Percentiles rank a stretch among this genome's conserved stretches.
Conservation (phyloP, 2,329 filamentous ascomycete genomes). For the Leptographium radiaticola region DNA sequence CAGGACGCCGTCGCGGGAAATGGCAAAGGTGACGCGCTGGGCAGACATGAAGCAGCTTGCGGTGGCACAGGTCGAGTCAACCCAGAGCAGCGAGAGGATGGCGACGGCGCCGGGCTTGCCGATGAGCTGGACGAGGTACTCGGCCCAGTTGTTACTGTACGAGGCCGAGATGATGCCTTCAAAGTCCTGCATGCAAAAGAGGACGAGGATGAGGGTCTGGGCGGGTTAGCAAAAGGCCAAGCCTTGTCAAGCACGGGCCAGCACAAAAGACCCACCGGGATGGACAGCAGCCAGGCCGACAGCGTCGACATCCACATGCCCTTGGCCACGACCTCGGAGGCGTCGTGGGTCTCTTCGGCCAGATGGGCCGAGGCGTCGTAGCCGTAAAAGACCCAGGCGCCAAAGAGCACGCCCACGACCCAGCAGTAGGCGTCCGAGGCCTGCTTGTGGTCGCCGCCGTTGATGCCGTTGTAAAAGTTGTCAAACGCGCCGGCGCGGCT, state of each 20-base stretch:
- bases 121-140: slow-evolving; percentile 23
- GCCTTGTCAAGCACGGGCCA: not conserved
- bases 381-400: slow-evolving; percentile 23
- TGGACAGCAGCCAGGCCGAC: slow-evolving; percentile 22
- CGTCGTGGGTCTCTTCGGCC: slow-evolving; percentile 24
- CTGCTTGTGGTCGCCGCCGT: slow-evolving; percentile 18
- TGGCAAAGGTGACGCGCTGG: slow-evolving; percentile 26
- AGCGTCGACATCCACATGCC: slow-evolving; percentile 25
- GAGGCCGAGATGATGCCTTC: slow-evolving; percentile 20
- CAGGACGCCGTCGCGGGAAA: slow-evolving; percentile 25
- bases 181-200: slow-evolving; percentile 27
- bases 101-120: slow-evolving; percentile 21
- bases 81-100: slow-evolving; percentile 22
- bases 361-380: slow-evolving; percentile 24
- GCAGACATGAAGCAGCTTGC: slow-evolving; percentile 24
- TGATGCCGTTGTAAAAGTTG: slow-evolving; percentile 26
- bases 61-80: slow-evolving; percentile 24
- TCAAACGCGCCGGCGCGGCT: slow-evolving; percentile 18
- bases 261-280: slow-evolving; percentile 13
- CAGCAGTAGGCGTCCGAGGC: slow-evolving; percentile 24
- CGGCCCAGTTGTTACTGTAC: slow-evolving; percentile 26
- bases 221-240: no score
- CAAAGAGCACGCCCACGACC: slow-evolving; percentile 22
- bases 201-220: slow-evolving; percentile 21
- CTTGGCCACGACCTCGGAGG: slow-evolving; percentile 21